These are phyloP conservation scores for Sarocladium oryzae DNA, from an alignment of 2,329 filamentous ascomycete genomes.

Conservation along the genomic window DNA sequence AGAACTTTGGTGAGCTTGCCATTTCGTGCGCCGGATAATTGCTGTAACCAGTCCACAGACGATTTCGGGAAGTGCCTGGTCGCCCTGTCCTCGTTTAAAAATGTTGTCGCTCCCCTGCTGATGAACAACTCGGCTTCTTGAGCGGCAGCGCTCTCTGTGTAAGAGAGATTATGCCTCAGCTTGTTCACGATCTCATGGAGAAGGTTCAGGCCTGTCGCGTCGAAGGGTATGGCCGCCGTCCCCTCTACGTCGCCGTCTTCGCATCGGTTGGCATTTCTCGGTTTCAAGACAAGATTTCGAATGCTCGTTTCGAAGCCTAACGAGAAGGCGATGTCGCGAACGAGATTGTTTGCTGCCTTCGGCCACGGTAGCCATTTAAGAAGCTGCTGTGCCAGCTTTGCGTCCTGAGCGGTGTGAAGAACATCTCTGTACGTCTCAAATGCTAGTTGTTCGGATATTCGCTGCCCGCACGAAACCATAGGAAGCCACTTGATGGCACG, in stretches of 20 bases:
- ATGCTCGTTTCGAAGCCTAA: neutral
- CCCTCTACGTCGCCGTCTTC: neutral
- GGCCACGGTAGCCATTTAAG: conserved; percentile 1
- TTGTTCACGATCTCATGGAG: neutral
- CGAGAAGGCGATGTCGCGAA: neutral
- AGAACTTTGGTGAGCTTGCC: neutral
- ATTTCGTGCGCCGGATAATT: neutral
- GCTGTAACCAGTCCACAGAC: neutral
- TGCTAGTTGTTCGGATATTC: neutral
- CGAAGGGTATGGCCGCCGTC: neutral
- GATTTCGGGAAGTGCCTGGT: neutral
- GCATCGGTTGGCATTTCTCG: neutral
- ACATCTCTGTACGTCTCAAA: neutral
- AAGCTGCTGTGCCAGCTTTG: neutral
- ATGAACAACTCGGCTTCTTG: neutral
- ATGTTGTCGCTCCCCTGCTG: neutral
- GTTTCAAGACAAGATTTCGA: neutral
- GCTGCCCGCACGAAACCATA: neutral
- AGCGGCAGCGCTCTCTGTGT: neutral
- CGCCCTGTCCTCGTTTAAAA: neutral
- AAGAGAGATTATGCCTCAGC: neutral
- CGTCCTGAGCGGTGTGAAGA: neutral
- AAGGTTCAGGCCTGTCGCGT: neutral
- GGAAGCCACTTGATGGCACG: neutral
- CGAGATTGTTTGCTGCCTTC: neutral